Conservation (phyloP, 345 rosid genomes). For the Nasturtium officinale region DNA sequence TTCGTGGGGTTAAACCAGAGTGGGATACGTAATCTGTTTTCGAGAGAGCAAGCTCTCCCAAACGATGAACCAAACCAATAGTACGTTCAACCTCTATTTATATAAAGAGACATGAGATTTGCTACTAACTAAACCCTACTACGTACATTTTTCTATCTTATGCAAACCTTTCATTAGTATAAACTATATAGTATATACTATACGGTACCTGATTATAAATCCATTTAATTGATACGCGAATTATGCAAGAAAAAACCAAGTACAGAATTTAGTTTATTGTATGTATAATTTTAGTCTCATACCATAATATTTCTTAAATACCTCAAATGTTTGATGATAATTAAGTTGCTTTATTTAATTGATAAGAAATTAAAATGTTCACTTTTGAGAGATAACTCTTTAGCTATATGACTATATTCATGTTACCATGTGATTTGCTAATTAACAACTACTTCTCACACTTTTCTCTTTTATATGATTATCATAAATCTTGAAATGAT, state of each 20-base stretch:
- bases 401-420: slow-evolving; percentile 8
- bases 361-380: background rate
- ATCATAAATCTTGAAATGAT: slow-evolving; percentile 3
- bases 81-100: background rate
- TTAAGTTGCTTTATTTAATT: background rate
- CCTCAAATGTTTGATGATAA: background rate
- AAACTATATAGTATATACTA: background rate
- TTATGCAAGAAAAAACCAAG: background rate
- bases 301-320: background rate
- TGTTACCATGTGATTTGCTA: slow-evolving; percentile 42
- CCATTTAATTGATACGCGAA: background rate
- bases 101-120: background rate
- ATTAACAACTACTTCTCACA: slow-evolving; percentile 33
- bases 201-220: background rate
- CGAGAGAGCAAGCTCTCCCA: background rate
- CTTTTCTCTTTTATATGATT: slow-evolving; percentile 15
- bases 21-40: background rate
- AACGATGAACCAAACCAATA: background rate
- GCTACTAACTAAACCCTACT: background rate
- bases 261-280: background rate
- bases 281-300: background rate
- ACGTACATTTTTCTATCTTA: background rate
- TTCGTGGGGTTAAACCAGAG: background rate
- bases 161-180: background rate
- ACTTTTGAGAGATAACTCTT: background rate